Evolutionary conservation across 2,329 filamentous ascomycete species (phyloP), one percentile per base, ranked within the genome.

Genomic region (Zymoseptoria pseudotritici): DNA sequence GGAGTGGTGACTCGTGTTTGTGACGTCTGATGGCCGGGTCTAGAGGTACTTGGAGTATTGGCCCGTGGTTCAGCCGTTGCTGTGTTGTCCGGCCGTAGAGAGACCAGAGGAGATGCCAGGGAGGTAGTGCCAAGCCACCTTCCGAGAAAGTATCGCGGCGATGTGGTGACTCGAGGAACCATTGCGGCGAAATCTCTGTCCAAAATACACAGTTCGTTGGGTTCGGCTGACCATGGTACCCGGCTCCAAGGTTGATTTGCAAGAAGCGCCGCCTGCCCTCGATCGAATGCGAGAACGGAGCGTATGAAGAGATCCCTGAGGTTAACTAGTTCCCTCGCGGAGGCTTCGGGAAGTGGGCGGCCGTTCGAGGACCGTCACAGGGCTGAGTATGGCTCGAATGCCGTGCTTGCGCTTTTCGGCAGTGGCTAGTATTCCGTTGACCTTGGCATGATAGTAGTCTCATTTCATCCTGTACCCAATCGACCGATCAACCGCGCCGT

Each of bases 401-500:
- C 36, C 13, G 36, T 46, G 36, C 36, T 46, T 17, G 17, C 36
- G 13, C 36, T 46, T 42, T 17, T 42, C 36, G 36, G 10, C 36
- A 42, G 36, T 13, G 36, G 10, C 11, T 13, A 17, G 36, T 42
- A 42, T 42, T 13, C 3, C 36, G 36, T 46, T n/a, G 13, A 46
- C n/a, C 13, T n/a, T 46, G 36, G 36, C 36, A 46, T 46, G 17
- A 7, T 46, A 46, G 17, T n/a, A 6, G 13, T 46, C 13, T 46
- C 17, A n/a, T 4, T n/a, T 13, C 17, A n/a, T 46, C 36, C 36
- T 46, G 13, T 46, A 7, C 36, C 13, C 36, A 17, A 24, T 29
- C 21, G 51, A 24, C 13, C 21, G 53, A 36, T 63, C 58, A 66
- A 26, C 61, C 63, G 51, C 64, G 64, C 42, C 64, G 61, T 55